Conservation (phyloP, 371 early-diverging fungal genomes). For the Syncephalastrum monosporum region DNA sequence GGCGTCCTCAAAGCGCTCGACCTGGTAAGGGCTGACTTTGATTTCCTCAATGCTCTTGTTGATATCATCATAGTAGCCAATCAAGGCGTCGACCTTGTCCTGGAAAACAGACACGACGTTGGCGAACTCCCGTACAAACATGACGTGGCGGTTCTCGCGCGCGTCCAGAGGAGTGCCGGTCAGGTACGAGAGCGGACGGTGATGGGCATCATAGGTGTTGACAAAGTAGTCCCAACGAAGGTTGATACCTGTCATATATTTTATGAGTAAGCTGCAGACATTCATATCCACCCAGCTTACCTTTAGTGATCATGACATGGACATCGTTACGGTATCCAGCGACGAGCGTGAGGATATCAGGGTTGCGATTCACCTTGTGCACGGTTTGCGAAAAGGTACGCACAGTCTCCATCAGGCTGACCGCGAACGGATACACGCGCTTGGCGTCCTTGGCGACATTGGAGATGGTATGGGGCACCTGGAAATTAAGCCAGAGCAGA, state of each 20-base stretch:
- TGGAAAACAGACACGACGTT: slow-evolving; percentile 90
- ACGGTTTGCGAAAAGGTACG: slow-evolving; percentile 90
- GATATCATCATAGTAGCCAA: slow-evolving; percentile 82
- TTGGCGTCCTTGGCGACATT: slow-evolving; percentile 95
- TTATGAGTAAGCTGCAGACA: slow-evolving; percentile 1
- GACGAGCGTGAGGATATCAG: slow-evolving; percentile 76
- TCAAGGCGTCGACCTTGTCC: slow-evolving; percentile 88
- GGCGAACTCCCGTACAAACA: slow-evolving; percentile 95
- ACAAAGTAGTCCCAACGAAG: slow-evolving; percentile 97
- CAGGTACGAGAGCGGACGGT: slow-evolving; percentile 46
- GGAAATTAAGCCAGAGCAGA: slow-evolving; percentile 89
- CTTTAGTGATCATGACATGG: slow-evolving; percentile 86
- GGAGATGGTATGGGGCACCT: slow-evolving; percentile 90
- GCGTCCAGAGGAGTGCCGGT: slow-evolving; percentile 56
- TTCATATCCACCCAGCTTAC: slow-evolving; percentile 27
- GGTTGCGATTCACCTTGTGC: slow-evolving; percentile 75
- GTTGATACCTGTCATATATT: slow-evolving; percentile 42
- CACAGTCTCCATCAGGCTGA: slow-evolving; percentile 92
- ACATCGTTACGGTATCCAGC: slow-evolving; percentile 92
- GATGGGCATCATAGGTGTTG: slow-evolving; percentile 71
- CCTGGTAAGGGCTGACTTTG: slow-evolving; percentile 74
- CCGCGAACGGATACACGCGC: slow-evolving; percentile 97
- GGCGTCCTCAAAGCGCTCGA: slow-evolving; percentile 64
- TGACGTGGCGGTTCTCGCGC: slow-evolving; percentile 85
- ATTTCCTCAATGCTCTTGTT: slow-evolving; percentile 79